A percentile compares a stretch with the other conserved stretches of the same genome.
Conservation (phyloP, 805 yeast genomes). For the Yamadazyma paraphyllophila region DNA sequence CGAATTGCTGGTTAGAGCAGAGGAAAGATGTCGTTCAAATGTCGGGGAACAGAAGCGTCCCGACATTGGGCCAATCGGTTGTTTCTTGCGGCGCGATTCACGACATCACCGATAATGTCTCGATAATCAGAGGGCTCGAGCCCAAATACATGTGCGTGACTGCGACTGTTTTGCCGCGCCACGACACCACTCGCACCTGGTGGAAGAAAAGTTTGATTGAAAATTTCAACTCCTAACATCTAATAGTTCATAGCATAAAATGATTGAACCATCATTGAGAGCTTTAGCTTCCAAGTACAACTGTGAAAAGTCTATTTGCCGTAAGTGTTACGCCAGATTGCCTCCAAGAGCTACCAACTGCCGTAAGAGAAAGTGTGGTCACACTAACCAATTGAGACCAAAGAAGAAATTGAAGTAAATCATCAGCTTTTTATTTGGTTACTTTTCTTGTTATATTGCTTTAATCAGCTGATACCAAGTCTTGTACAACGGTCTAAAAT, state of each 20-base stretch:
- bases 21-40: not conserved
- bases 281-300: constrained; percentile 99
- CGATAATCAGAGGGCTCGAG: not conserved
- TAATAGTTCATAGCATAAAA: constrained; percentile 27
- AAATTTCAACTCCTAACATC: constrained; percentile 1
- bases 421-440: constrained; percentile 7
- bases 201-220: constrained; percentile 5
- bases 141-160: not conserved
- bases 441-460: not conserved
- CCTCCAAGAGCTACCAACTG: constrained; percentile 99
- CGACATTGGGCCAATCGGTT: no score
- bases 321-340: constrained; percentile 99
- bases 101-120: not conserved
- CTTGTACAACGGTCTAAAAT: not conserved
- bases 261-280: constrained; percentile 99
- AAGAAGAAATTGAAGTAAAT: constrained; percentile 96
- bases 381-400: constrained; percentile 99
- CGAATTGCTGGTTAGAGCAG: not conserved
- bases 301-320: constrained; percentile 99
- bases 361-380: constrained; percentile 99
- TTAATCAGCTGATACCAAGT: no score
- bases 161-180: not conserved
- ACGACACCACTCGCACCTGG: not conserved
- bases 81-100: no score
- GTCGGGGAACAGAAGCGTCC: no score